These are phyloP conservation scores for Acephala macrosclerotiorum DNA, from an alignment of 2,329 filamentous ascomycete species.

Conservation along the genomic window DNA sequence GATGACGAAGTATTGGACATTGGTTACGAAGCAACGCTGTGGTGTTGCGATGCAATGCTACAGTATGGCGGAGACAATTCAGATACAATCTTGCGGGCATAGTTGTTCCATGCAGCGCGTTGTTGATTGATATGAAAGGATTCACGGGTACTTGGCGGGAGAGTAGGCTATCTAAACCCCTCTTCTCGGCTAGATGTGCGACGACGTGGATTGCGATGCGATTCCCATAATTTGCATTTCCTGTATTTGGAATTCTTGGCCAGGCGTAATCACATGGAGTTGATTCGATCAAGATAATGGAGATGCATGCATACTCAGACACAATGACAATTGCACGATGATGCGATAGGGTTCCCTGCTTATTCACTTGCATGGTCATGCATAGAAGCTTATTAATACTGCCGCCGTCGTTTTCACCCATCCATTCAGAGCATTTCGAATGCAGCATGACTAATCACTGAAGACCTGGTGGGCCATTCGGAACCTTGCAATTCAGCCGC, in stretches of 20 bases:
- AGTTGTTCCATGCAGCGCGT: not conserved
- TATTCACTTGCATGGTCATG: constrained; percentile 5
- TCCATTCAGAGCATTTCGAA: constrained; percentile 13
- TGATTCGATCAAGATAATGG: constrained; percentile 14
- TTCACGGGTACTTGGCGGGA: not conserved
- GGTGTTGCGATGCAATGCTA: not conserved
- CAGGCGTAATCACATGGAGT: not conserved
- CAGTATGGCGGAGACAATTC: not conserved
- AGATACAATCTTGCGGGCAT: not conserved
- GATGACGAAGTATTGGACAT: not conserved
- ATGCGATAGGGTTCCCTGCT: not conserved
- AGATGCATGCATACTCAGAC: not conserved
- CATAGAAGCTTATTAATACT: constrained; percentile 22
- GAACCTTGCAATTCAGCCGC: constrained; percentile 18
- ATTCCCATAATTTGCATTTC: not conserved
- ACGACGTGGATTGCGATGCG: not conserved
- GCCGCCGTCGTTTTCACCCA: not conserved
- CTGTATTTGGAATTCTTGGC: not conserved
- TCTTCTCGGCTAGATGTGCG: not conserved
- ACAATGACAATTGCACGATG: not conserved
- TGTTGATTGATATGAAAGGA: not conserved
- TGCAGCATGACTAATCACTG: constrained; percentile 11
- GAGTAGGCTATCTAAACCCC: not conserved
- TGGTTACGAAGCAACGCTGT: not conserved
- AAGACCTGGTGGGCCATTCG: not conserved